Evolutionary conservation across 768 basidiomycete genomes (phyloP).

Genomic region (Botryobasidium botryosum): DNA sequence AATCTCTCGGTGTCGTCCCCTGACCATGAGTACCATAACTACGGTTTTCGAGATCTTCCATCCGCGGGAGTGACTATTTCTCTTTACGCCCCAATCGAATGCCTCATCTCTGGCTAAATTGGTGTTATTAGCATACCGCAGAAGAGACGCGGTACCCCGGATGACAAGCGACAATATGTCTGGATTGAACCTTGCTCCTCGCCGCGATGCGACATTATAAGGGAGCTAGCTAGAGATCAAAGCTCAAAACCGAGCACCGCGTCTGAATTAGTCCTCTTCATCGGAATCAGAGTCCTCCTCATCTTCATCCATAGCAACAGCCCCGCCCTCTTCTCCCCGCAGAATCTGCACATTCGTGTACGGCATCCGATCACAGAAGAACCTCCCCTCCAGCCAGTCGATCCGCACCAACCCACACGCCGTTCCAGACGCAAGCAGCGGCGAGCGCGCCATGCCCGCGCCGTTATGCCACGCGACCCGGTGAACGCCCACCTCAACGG

Average conservation of each 20-base stretch:
- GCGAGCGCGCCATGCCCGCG: conserved; percentile 42
- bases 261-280: too few relatives aligned
- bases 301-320: not conserved
- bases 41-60: conserved; percentile 75
- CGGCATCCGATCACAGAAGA: not conserved
- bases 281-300: not conserved
- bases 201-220: too few relatives aligned
- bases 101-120: too few relatives aligned
- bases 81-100: too few relatives aligned
- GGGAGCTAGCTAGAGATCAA: too few relatives aligned
- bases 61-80: too few relatives aligned
- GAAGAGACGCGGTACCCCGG: too few relatives aligned
- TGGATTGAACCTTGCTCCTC: too few relatives aligned
- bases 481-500: conserved; percentile 58
- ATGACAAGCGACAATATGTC: too few relatives aligned
- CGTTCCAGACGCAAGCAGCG: conserved; percentile 58
- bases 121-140: too few relatives aligned
- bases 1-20: conserved; percentile 78
- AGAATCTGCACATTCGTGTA: not conserved
- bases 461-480: conserved; percentile 69
- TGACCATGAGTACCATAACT: conserved; percentile 75
- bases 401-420: conserved; percentile 76
- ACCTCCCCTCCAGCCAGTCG: conserved; percentile 57
- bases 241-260: too few relatives aligned
- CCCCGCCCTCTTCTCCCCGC: not conserved